A percentile compares a stretch with the other conserved stretches of the same genome.
Conservation (phyloP, 257 asterid species). For the Misopates orontium region DNA sequence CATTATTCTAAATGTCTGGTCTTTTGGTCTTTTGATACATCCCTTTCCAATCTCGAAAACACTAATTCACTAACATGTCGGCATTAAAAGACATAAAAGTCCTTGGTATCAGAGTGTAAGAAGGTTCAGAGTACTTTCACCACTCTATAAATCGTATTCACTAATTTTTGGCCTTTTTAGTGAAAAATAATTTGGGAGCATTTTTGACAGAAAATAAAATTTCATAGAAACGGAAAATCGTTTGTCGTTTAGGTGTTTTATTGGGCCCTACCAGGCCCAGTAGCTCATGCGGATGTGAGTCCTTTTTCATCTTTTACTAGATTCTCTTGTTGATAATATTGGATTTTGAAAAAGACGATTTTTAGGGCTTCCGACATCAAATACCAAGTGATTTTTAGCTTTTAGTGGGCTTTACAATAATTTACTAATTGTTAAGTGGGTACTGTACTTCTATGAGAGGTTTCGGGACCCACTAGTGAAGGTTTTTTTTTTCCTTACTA, state of each 20-base stretch:
- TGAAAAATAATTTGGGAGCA: slow-evolving; percentile 24
- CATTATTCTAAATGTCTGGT: slow-evolving; percentile 31
- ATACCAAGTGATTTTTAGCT: background rate
- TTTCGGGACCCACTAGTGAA: too few species aligned
- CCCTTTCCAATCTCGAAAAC: slow-evolving; percentile 34
- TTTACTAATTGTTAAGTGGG: too few species aligned
- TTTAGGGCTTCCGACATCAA: too few species aligned
- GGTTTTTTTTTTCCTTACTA: too few species aligned
- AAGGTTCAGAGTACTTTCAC: slow-evolving; percentile 17
- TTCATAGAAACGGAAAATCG: slow-evolving; percentile 8
- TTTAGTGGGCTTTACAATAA: background rate
- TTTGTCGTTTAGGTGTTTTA: slow-evolving; percentile 24
- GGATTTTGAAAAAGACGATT: background rate
- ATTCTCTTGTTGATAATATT: background rate
- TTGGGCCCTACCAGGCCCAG: background rate
- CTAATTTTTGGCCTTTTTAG: slow-evolving; percentile 16
- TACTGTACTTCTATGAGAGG: too few species aligned
- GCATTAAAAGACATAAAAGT: slow-evolving; percentile 28
- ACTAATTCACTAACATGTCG: slow-evolving; percentile 22
- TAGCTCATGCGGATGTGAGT: background rate
- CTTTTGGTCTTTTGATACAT: slow-evolving; percentile 37
- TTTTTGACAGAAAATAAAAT: slow-evolving; percentile 24
- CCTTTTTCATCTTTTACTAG: background rate
- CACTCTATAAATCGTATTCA: slow-evolving; percentile 17
- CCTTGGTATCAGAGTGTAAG: slow-evolving; percentile 13